Evolutionary conservation across 352 stramenopile genomes (phyloP).

Genomic region (Globisporangium spiculum): DNA sequence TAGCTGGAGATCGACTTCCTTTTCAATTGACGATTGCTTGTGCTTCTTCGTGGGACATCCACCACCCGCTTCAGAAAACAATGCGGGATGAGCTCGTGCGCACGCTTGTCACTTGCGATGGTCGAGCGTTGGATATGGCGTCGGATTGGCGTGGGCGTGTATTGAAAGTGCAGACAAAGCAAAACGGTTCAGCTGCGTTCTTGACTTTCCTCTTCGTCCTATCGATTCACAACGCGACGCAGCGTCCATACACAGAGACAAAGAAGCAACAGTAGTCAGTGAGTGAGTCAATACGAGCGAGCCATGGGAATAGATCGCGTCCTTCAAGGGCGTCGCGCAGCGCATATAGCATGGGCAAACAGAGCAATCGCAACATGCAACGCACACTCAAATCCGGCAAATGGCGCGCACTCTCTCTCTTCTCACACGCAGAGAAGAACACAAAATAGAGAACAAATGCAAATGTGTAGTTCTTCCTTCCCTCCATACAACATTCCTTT

Average conservation of each 20-base stretch:
- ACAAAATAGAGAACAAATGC: not conserved
- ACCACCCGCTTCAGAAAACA: not conserved
- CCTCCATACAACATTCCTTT: slow-evolving; percentile 15
- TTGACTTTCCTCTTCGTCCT: slow-evolving; percentile 4
- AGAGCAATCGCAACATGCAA: slow-evolving; percentile 2
- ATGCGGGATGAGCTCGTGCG: not conserved
- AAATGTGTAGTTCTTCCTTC: not conserved
- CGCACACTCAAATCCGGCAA: not conserved
- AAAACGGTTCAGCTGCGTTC: slow-evolving; percentile 9
- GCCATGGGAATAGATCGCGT: not conserved
- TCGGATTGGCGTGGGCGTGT: not conserved
- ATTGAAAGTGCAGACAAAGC: not conserved
- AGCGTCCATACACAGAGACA: not conserved
- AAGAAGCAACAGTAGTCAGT: slow-evolving; percentile 2
- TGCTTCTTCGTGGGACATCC: not conserved
- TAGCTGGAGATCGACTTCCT: not conserved
- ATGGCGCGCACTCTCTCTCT: not conserved
- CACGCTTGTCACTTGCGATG: slow-evolving; percentile 6
- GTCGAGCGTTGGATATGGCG: not conserved
- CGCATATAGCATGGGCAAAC: not conserved
- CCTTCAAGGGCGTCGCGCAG: not conserved
- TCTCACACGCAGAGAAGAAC: not conserved
- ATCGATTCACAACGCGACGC: not conserved
- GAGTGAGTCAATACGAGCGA: not conserved
- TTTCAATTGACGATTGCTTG: not conserved